Evolutionary conservation across 495 filamentous ascomycete genomes (phyloP), one percentile per base, ranked within the genome.

Genomic region (Aspergillus avenaceus): DNA sequence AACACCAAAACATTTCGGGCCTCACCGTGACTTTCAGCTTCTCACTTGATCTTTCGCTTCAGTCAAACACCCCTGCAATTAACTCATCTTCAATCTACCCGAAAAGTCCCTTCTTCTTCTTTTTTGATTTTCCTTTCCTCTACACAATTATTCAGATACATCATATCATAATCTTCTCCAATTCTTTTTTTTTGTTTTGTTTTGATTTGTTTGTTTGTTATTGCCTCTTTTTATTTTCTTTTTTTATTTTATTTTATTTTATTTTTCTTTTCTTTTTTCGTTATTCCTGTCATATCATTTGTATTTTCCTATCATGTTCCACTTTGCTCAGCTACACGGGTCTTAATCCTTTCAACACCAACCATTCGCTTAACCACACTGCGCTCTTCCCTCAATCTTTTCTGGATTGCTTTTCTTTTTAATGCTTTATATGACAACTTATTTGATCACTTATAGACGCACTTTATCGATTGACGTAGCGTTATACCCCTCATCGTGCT

Each of bases 1-100:
- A 74, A 72, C 70, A 71, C 61, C 61, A 56, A 66, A 59, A 65
- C 56, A 59, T 32, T 54, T 72, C 63, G 64, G 68, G 68, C 64
- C 67, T 74, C 67, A 71, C 71, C 67, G 51, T 55, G 34, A 38
- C 34, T 38, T n/a, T 49, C 52, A 45, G 11, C 49, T 49, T 55
- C 40, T 28, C 51, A 41, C 38, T 41, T 32, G 0, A 48, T 41
- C 12, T 21, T 18, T 14, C 36, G 28, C 34, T 49, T 27, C 22
- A 18, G n/a, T n/a, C n/a, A n/a, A n/a, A n/a, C n/a, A 21, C 12
- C 34, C 34, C n/a, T n/a, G 32, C 34, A n/a, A n/a, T n/a, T n/a
- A n/a, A n/a, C n/a, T n/a, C n/a, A n/a, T n/a, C n/a, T n/a, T n/a
- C n/a, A n/a, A n/a, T n/a, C n/a, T n/a, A n/a, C n/a, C n/a, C n/a